A percentile compares a stretch with the other conserved stretches of the same genome.
These are phyloP conservation scores for Paramyrothecium roridum DNA, from an alignment of 2,329 filamentous ascomycete species.

Conservation along the genomic window DNA sequence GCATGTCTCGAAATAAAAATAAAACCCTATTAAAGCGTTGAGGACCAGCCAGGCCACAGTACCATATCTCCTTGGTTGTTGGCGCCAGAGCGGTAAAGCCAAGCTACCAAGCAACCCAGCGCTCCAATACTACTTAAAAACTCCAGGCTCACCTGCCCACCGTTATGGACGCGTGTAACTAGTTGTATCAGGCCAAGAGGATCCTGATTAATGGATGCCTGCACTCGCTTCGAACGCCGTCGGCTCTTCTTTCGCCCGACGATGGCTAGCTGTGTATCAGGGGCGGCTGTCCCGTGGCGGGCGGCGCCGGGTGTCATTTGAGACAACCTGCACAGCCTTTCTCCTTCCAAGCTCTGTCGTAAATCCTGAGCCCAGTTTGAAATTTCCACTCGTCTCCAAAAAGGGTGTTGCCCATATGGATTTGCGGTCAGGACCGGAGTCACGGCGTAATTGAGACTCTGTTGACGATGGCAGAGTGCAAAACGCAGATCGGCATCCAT, in stretches of 20 bases:
- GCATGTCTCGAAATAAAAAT: too few species aligned
- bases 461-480: slow-evolving; percentile 3
- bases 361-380: slow-evolving; percentile 34
- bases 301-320: slow-evolving; percentile 5
- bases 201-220: slow-evolving; percentile 52
- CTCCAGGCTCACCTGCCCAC: slow-evolving; percentile 67
- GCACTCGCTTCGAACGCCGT: neutral
- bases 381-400: slow-evolving; percentile 28
- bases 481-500: neutral
- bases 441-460: slow-evolving; percentile 2
- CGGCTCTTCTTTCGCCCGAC: neutral
- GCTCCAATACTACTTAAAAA: slow-evolving; percentile 72
- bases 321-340: slow-evolving; percentile 21
- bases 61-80: neutral
- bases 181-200: slow-evolving; percentile 75
- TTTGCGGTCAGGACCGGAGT: slow-evolving; percentile 7
- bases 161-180: slow-evolving; percentile 61
- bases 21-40: neutral
- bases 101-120: slow-evolving; percentile 68
- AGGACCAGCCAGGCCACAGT: neutral
- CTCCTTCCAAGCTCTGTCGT: slow-evolving; percentile 29
- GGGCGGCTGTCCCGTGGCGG: neutral
- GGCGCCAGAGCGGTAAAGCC: slow-evolving; percentile 34
- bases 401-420: slow-evolving; percentile 13
- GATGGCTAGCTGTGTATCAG: neutral